Evolutionary conservation across 129 eudicot genomes (phyloP).

Genomic region (Tagetes patula): DNA sequence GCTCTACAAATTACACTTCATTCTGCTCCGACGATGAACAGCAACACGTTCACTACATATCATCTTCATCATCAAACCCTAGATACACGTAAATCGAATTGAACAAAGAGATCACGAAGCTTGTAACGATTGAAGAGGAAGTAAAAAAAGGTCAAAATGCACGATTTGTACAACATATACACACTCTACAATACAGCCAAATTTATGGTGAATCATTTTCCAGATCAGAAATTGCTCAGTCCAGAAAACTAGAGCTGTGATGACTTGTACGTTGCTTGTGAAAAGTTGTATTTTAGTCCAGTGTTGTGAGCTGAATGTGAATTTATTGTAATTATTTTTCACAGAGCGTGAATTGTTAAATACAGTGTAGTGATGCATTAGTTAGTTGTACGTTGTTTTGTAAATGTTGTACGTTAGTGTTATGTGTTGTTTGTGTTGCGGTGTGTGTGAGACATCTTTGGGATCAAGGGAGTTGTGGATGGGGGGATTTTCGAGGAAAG

Average conservation of each 20-base stretch:
- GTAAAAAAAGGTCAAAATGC: conserved; percentile 32
- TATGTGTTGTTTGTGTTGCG: neutral
- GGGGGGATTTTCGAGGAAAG: conserved; percentile 29
- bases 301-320: neutral
- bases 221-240: neutral
- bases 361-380: neutral
- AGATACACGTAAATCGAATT: conserved; percentile 20
- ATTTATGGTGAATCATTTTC: conserved; percentile 22
- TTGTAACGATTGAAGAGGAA: conserved; percentile 23
- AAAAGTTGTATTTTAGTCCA: neutral
- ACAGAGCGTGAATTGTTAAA: neutral
- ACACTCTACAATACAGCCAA: conserved; percentile 24
- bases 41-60: conserved; percentile 24
- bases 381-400: neutral
- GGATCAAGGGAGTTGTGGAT: conserved; percentile 37
- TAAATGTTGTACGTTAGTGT: neutral
- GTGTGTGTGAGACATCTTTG: conserved; percentile 28
- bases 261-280: neutral
- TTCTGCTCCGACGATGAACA: conserved; percentile 20
- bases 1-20: conserved; percentile 10
- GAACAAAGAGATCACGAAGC: conserved; percentile 25
- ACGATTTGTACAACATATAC: conserved; percentile 28
- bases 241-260: neutral
- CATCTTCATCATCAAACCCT: conserved; percentile 25
- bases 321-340: conserved; percentile 1